Evolutionary conservation across 2,329 filamentous ascomycete genomes (phyloP), one percentile per base, ranked within the genome.

Genomic region (Trichoderma sp.): DNA sequence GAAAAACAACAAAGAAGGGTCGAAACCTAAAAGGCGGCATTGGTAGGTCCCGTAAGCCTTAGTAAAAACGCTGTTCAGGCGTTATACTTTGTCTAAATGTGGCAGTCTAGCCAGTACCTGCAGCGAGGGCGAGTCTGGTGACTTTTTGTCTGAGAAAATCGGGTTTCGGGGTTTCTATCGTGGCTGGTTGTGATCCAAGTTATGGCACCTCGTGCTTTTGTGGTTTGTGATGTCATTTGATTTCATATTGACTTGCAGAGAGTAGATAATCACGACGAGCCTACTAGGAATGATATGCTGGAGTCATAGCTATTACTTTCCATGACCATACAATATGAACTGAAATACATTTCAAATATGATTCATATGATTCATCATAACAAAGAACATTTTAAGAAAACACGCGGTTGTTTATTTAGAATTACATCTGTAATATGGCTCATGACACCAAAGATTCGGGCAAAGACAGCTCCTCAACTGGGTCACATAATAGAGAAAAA

Each of bases 401-500:
- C n/a, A 21, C 47, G 24, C 21, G 47, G 32, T 57, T 34, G 30
- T 56, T 39, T 58, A 36, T 67, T n/a, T 58, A 58, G 64, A 57
- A 67, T 43, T 67, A 67, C 64, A 43, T 57, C 34, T 56, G 30
- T 36, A 26, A 43, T 43, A 58, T 43, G 26, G 64, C 51, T 67
- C 53, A 58, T 58, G 26, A 63, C 24, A 43, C 32, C 32, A 39
- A 60, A 60, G 57, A 60, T 21, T 21, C 30, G 28, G 11, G 30
- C 57, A 32, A 58, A 34, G 30, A 34, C 57, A 34, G 15, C 30
- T 34, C 43, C 18, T 63, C 36, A 47, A 30, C 43, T 36, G 30
- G 28, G 47, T 51, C 63, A 66, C 39, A 61, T 32, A 51, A 47
- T n/a, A 43, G 36, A 69, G 43, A 61, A 70, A 21, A 15, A 70